Evolutionary conservation across 2,329 filamentous ascomycete genomes (phyloP).

Genomic region (Allantophomopsis lycopodina): DNA sequence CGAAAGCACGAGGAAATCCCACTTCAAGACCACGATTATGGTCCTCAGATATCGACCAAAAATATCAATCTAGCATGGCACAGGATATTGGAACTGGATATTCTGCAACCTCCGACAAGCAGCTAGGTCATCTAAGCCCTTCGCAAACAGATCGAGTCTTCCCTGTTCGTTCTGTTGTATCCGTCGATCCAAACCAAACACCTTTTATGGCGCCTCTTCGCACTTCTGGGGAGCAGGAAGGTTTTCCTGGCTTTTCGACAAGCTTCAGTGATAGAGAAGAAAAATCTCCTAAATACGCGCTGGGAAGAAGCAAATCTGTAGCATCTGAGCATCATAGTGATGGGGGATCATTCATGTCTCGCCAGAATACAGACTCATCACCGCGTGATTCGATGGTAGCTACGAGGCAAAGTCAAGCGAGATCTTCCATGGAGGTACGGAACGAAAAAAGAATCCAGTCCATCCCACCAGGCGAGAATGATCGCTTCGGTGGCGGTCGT

Average conservation of each 20-base stretch:
- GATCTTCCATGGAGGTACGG: conserved; percentile 1
- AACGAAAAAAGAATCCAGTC: conserved; percentile 5
- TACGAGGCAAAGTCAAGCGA: too few species aligned
- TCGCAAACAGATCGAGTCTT: conserved; percentile 45
- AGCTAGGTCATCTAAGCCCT: background rate
- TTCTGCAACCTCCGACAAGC: background rate
- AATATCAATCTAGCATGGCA: too few species aligned
- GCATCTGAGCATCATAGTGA: too few species aligned
- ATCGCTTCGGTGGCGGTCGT: conserved; percentile 5
- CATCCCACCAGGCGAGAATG: conserved; percentile 3
- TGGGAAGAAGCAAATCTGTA: too few species aligned
- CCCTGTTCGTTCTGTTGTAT: conserved; percentile 69
- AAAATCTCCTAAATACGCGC: too few species aligned
- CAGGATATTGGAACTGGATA: background rate
- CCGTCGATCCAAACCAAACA: conserved; percentile 43
- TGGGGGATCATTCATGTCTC: too few species aligned
- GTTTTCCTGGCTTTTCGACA: conserved; percentile 19
- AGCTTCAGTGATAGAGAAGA: too few species aligned
- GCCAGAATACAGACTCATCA: too few species aligned
- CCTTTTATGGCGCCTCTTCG: conserved; percentile 18
- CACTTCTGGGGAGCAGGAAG: conserved; percentile 25
- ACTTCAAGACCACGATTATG: background rate
- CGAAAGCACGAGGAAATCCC: too few species aligned
- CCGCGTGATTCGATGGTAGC: too few species aligned
- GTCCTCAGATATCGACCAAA: background rate